Percentiles rank a stretch among this genome's conserved stretches.
phyloP scores from a whole-genome alignment of 1,284 basidiomycete species.

The Cryptococcus neoformans region DNA sequence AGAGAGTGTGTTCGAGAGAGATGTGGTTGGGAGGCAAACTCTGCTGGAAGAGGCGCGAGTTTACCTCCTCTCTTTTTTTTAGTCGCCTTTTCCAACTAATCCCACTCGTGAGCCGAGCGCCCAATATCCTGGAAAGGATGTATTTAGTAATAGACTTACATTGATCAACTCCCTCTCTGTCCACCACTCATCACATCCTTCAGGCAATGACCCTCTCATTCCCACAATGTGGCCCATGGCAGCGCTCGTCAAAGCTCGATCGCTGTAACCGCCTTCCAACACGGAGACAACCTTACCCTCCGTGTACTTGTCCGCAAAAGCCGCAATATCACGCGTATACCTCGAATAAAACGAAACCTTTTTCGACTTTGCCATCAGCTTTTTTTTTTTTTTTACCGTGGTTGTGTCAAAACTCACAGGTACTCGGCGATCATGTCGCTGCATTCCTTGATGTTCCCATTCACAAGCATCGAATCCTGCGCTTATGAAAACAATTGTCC shows the following conservation, averaged over 20 bases:
- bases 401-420: constrained; percentile 53
- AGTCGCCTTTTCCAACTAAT: constrained; percentile 65
- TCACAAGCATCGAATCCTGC: constrained; percentile 89
- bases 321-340: constrained; percentile 71
- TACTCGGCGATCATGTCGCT: constrained; percentile 84
- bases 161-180: constrained; percentile 59
- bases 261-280: constrained; percentile 93
- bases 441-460: constrained; percentile 90
- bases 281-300: constrained; percentile 76
- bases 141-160: constrained; percentile 49
- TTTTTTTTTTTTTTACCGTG: no score
- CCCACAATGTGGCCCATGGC: constrained; percentile 75
- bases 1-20: constrained; percentile 56
- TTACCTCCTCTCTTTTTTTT: constrained; percentile 54
- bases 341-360: constrained; percentile 69
- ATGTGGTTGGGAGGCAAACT: constrained; percentile 57
- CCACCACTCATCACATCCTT: constrained; percentile 65
- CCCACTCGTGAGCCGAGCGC: background rate
- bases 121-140: background rate
- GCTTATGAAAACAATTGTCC: constrained; percentile 77
- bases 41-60: constrained; percentile 52
- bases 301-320: constrained; percentile 65
- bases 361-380: background rate
- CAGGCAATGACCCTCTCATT: constrained; percentile 52
- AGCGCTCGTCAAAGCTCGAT: constrained; percentile 77